Percentiles rank a stretch among this genome's conserved stretches.
Evolutionary conservation across 2,329 filamentous ascomycete species (phyloP).

Genomic region (Cryphonectria nitschkei): DNA sequence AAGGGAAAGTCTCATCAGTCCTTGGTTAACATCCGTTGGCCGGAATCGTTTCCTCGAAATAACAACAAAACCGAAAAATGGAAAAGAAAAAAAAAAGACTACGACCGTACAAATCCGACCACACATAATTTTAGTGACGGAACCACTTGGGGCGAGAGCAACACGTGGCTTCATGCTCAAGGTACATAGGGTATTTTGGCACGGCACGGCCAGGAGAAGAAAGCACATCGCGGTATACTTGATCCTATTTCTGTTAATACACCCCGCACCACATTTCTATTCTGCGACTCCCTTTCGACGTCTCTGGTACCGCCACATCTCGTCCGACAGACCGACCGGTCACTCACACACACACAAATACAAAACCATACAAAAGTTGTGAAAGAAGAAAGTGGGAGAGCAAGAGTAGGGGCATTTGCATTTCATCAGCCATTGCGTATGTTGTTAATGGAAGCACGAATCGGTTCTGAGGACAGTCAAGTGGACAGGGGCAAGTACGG

Average conservation of each 20-base stretch:
- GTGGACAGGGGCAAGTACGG: not conserved
- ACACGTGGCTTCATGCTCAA: conserved; percentile 16
- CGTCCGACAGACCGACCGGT: not conserved
- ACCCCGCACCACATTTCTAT: conserved; percentile 23
- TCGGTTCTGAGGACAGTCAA: not conserved
- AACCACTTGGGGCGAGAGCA: conserved; percentile 14
- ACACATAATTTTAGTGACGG: conserved; percentile 28
- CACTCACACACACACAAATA: not conserved
- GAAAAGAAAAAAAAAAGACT: not conserved
- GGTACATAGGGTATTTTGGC: conserved; percentile 30
- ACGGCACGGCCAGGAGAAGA: conserved; percentile 23
- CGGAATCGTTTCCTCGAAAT: conserved; percentile 1
- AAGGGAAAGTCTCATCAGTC: conserved; percentile 8
- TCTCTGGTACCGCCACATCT: conserved; percentile 9
- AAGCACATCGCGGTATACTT: conserved; percentile 28
- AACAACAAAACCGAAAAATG: not conserved
- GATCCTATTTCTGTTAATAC: conserved; percentile 31
- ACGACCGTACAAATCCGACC: conserved; percentile 26
- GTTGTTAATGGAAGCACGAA: not conserved
- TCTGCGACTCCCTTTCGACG: conserved; percentile 14
- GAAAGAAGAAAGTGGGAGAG: not conserved
- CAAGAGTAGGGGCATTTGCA: not conserved
- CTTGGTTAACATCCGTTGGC: conserved; percentile 17
- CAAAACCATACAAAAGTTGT: not conserved
- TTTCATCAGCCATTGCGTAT: conserved; percentile 14